A percentile compares a stretch with the other conserved stretches of the same genome.
These are phyloP conservation scores for Bruguiera sexangula DNA, from an alignment of 345 rosid genomes.

Conservation along the genomic window DNA sequence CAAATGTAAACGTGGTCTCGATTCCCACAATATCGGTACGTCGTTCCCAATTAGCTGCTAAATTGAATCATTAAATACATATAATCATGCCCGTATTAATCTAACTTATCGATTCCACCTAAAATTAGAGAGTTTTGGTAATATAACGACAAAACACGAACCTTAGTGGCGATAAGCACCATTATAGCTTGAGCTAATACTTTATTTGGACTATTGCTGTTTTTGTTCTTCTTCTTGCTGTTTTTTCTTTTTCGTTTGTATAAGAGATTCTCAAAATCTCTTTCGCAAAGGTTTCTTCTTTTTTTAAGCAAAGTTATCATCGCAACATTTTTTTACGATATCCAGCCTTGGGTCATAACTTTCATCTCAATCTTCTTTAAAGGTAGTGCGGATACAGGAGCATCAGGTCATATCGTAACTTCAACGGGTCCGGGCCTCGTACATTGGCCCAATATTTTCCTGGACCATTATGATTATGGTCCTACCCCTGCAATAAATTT, in stretches of 20 bases:
- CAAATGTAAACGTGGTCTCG: too few species aligned
- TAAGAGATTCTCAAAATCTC: not conserved
- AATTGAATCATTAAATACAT: too few species aligned
- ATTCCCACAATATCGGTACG: too few species aligned
- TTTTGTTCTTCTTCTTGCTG: not conserved
- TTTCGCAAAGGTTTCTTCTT: not conserved
- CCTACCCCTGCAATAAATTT: too few species aligned
- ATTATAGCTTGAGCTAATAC: slow-evolving; percentile 10
- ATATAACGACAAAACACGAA: slow-evolving; percentile 11
- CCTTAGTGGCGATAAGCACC: slow-evolving; percentile 15
- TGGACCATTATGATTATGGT: too few species aligned
- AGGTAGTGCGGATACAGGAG: slow-evolving; percentile 29
- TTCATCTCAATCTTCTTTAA: slow-evolving; percentile 35
- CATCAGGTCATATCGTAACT: not conserved
- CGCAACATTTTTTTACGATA: not conserved
- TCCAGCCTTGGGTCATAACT: slow-evolving; percentile 7
- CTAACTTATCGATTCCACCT: too few species aligned
- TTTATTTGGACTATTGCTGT: slow-evolving; percentile 11
- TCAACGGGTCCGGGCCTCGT: too few species aligned
- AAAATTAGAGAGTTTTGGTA: not conserved
- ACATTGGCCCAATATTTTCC: too few species aligned
- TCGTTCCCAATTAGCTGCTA: too few species aligned
- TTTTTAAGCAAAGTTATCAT: slow-evolving; percentile 3
- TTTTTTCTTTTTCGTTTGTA: too few species aligned
- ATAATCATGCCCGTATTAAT: too few species aligned